phyloP scores from a whole-genome alignment of 345 rosid genomes.

The Eucalyptus tenuipes region DNA sequence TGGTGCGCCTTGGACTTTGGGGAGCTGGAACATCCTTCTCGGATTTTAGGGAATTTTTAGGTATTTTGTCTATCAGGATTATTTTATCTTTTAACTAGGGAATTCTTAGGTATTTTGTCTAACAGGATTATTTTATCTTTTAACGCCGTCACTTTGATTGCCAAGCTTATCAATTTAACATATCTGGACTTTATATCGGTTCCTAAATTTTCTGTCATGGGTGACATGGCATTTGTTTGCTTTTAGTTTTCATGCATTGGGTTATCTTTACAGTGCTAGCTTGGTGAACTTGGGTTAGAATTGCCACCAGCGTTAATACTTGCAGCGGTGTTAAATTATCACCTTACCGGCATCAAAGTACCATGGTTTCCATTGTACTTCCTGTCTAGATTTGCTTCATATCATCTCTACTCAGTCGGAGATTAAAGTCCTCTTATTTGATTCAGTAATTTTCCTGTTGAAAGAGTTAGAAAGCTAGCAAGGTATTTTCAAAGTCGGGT shows the following conservation, averaged over 20 bases:
- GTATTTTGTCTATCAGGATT: slow-evolving; percentile 45
- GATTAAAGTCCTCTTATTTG: neutral
- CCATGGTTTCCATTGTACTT: neutral
- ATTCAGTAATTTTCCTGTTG: neutral
- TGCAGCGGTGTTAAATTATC: neutral
- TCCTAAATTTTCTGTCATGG: neutral
- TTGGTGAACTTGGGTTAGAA: neutral
- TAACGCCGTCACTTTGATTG: neutral
- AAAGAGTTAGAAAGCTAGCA: neutral
- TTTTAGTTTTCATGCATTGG: neutral
- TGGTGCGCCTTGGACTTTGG: slow-evolving; percentile 99
- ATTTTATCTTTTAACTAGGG: slow-evolving; percentile 14
- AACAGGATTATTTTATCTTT: slow-evolving; percentile 22
- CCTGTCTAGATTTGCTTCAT: neutral
- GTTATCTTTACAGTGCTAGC: neutral
- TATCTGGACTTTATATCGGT: neutral
- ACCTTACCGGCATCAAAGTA: neutral
- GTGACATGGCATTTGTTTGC: neutral
- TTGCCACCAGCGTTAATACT: neutral
- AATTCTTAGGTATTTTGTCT: slow-evolving; percentile 54
- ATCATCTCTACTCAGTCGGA: neutral
- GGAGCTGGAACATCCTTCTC: slow-evolving; percentile 84
- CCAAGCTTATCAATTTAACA: neutral
- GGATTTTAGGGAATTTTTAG: slow-evolving; percentile 70
- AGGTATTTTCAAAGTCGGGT: neutral